Base-by-base conservation (phyloP, 228 moss, liverwort and hornwort species). In the Sphagnum fallax region DNA sequence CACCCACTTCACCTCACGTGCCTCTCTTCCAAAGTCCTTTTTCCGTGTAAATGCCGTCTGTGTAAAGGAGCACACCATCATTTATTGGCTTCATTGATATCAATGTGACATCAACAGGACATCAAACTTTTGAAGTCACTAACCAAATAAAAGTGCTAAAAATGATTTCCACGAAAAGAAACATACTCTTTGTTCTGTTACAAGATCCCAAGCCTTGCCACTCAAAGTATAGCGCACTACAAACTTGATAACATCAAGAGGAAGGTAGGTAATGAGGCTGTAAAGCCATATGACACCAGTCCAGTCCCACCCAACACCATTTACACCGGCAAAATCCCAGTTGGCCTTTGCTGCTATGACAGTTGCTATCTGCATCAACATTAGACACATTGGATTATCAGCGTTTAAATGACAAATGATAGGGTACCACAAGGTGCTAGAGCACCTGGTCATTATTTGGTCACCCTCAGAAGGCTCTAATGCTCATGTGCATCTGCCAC, bases 1-100 rank as follows among this genome's bases (percentile, higher is more conserved):
- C 14, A 82, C 87, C 87, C 87, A 87, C 67, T 81, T 81, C 58
- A 83, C 87, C 81, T 87, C 89, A 32, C 89, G 84, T 0, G 86
- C 75, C 80, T 87, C 89, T 76, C 84, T 89, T 64, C 89, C 89
- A n/a, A 89, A 89, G 63, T 89, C 89, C 49, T 89, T 89, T 80
- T 89, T 72, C 65, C 86, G 81, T 16, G 89, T 89, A 74, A 89
- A 89, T 6, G 89, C 89, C 65, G 89, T 87, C 89, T 89, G 84
- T 57, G 62, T 47, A 4, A 48, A 50, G 16, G 8, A 16, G 14
- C 59, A 68, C 79, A 53, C 2, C 32, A 32, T 2, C 32, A 32
- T 32, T 32, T 32, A 32, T 2, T 32, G 32, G 32, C 32, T 32
- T 32, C 32, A 32, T 32, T 32, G 32, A 32, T 32, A 32, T 32